These are phyloP conservation scores for Puccinellia tenuiflora DNA, from an alignment of 176 grass and related monocot genomes.

Conservation along the genomic window DNA sequence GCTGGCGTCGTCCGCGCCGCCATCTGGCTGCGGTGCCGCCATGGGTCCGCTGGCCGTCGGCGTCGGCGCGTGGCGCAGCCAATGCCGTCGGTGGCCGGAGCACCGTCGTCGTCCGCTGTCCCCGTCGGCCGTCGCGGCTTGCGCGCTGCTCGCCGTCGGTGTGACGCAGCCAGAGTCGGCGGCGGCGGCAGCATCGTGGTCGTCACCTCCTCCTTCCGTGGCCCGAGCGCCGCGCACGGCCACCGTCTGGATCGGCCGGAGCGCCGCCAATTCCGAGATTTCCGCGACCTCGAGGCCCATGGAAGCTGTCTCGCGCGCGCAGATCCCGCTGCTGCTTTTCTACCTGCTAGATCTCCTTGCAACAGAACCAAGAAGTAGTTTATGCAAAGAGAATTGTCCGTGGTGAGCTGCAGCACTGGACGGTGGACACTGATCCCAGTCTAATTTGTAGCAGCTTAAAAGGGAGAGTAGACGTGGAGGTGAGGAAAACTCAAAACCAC, in stretches of 20 bases:
- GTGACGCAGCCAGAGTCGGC: conserved; percentile 36
- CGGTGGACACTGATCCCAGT: neutral
- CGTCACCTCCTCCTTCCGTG: conserved; percentile 23
- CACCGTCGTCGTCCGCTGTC: conserved; percentile 11
- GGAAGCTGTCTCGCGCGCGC: neutral
- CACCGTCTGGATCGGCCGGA: conserved; percentile 36
- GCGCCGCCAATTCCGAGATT: conserved; percentile 40
- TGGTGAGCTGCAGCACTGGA: neutral
- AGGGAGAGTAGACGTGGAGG: conserved; percentile 25
- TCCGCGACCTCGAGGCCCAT: conserved; percentile 51
- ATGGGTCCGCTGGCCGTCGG: neutral
- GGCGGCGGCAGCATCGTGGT: neutral
- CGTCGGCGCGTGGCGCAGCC: conserved; percentile 46
- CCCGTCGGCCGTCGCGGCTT: neutral
- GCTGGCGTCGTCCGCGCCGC: neutral
- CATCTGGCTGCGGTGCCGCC: neutral
- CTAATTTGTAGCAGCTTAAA: conserved; percentile 22
- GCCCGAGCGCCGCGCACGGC: neutral
- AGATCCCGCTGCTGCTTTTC: neutral
- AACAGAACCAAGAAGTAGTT: neutral
- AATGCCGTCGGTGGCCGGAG: neutral
- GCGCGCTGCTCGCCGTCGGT: neutral
- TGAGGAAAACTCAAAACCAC: too few relatives aligned
- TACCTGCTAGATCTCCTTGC: neutral
- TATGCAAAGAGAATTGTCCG: neutral